A percentile compares a stretch with the other conserved stretches of the same genome.
Conservation (phyloP, 768 basidiomycete species). For the Amanita exitialis region DNA sequence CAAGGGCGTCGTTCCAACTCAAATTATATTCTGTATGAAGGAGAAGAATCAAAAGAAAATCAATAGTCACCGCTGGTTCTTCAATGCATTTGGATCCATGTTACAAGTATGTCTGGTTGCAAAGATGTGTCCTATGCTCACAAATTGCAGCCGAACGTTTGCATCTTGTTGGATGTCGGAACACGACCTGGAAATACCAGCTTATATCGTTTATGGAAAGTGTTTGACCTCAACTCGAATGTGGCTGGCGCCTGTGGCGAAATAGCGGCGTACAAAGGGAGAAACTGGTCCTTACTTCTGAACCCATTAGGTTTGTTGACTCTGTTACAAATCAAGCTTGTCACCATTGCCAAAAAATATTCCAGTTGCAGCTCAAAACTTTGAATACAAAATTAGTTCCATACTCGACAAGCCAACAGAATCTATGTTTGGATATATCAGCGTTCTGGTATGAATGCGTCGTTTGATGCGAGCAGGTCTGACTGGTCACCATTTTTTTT, state of each 20-base stretch:
- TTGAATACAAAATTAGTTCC: constrained; percentile 88
- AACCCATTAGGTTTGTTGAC: constrained; percentile 69
- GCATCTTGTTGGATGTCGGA: constrained; percentile 88
- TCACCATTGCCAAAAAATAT: background rate
- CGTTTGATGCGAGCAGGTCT: background rate
- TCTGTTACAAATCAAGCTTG: background rate
- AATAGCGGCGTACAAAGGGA: constrained; percentile 87
- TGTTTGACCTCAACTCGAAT: constrained; percentile 84
- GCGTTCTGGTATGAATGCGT: constrained; percentile 58
- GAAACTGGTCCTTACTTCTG: constrained; percentile 68
- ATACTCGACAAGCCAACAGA: constrained; percentile 89
- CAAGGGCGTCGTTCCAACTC: constrained; percentile 91
- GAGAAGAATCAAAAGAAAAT: constrained; percentile 97
- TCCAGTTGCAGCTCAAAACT: constrained; percentile 87
- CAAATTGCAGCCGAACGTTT: constrained; percentile 67
- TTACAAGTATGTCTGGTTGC: constrained; percentile 46
- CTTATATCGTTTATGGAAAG: constrained; percentile 93
- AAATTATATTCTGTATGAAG: constrained; percentile 85
- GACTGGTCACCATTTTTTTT: background rate
- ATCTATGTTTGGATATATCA: constrained; percentile 91
- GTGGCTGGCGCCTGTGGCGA: constrained; percentile 98
- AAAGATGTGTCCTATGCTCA: background rate
- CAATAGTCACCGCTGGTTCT: constrained; percentile 95
- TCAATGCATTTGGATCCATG: constrained; percentile 84
- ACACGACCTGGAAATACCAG: constrained; percentile 84